Evolutionary conservation across 1,284 basidiomycete species (phyloP), one percentile per base, ranked within the genome.

Genomic region (Sporisorium sorghi): DNA sequence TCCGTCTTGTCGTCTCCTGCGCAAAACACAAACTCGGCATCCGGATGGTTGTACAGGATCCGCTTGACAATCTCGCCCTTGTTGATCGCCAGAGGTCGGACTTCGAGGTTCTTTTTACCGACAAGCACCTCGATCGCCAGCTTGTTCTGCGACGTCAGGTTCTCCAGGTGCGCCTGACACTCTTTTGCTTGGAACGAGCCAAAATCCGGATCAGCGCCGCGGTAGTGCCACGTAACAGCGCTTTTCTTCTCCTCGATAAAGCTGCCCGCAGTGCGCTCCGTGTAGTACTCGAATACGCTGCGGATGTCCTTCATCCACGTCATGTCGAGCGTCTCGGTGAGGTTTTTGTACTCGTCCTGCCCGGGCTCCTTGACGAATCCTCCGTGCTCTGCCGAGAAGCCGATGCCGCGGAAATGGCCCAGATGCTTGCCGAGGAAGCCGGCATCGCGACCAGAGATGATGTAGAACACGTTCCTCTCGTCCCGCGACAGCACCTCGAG

Each of bases 41-140:
- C 93, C 2, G 94, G 91, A 87, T 97, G 91, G 83, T 91, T 87
- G 88, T 95, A 97, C 65, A 97, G 84, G 61, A 98, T 90, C 48
- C 94, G 88, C 87, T 94, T 94, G 78, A 97, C 94, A 80, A 98
- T 98, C 87, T 98, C 96, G 62, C 96, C 96, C 89, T 99, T 97
- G 88, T 97, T 98, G 79, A 97, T 90, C 0, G 94, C 94, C 58
- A 92, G 88, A 37, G 95, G 96, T 62, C 96, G 90, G 24, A 97
- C 95, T 86, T 99, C 96, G 55, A 99, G 88, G 85, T 97, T 98
- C 90, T 97, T 98, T 88, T 98, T 98, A 35, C 96, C 96, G 21
- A 86, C 85, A 24, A 86, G 73, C 43, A 81, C 84, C 63, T 86
- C 83, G 58, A 85, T 83, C 10, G 85, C 73, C 32, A 83, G 53